phyloP scores from a whole-genome alignment of 805 yeast species.

The Ogataea nakhonphanomensis region DNA sequence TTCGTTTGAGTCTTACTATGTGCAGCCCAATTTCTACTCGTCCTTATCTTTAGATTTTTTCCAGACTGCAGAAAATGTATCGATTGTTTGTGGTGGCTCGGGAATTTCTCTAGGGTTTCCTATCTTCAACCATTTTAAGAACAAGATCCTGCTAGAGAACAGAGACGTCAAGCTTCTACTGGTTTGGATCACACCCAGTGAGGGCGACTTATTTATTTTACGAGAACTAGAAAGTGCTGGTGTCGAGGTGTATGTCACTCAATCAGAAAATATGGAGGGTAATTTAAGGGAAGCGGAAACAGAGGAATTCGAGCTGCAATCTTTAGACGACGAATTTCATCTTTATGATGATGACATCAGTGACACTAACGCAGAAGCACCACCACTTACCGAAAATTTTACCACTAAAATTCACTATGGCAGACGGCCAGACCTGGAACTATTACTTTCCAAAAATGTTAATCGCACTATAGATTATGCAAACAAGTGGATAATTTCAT shows the following conservation, averaged over 20 bases:
- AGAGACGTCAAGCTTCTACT: conserved; percentile 36
- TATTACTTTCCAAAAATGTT: conserved; percentile 29
- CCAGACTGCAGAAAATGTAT: conserved; percentile 46
- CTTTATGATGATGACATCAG: conserved; percentile 12
- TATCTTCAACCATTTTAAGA: conserved; percentile 39
- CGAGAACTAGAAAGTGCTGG: conserved; percentile 36
- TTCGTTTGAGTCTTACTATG: conserved; percentile 38
- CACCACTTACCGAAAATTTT: neutral
- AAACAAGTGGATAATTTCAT: conserved; percentile 52
- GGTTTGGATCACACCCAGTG: conserved; percentile 53
- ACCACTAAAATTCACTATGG: conserved; percentile 27
- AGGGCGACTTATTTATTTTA: conserved; percentile 46
- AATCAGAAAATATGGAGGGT: conserved; percentile 1
- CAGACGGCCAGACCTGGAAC: conserved; percentile 43
- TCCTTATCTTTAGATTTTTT: conserved; percentile 45
- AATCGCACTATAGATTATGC: conserved; percentile 32
- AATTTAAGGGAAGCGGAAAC: conserved; percentile 5
- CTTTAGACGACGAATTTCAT: conserved; percentile 22
- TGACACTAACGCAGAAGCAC: neutral
- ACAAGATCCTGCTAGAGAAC: conserved; percentile 20
- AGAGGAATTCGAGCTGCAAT: conserved; percentile 28
- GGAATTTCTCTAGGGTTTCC: conserved; percentile 67
- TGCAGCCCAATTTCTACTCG: conserved; percentile 24
- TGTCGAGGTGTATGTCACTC: conserved; percentile 39
- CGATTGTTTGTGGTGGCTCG: conserved; percentile 67